phyloP scores from a whole-genome alignment of 2,329 filamentous ascomycete species.

The Fusarium cyanostomum region DNA sequence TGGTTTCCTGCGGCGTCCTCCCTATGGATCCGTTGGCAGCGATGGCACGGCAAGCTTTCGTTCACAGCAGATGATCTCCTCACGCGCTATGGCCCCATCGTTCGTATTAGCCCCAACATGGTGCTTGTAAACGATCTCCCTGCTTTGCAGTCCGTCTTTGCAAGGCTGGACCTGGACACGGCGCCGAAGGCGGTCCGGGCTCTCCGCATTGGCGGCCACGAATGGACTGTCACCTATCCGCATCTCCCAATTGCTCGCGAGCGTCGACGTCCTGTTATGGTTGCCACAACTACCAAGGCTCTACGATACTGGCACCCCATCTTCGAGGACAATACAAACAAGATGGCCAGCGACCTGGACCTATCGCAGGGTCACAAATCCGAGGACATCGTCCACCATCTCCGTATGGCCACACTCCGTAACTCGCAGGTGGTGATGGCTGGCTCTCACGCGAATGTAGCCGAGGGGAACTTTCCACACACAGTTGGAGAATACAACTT shows the following conservation, averaged over 20 bases:
- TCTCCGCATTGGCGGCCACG: constrained; percentile 31
- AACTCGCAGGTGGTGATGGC: constrained; percentile 30
- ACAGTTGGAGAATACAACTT: constrained; percentile 34
- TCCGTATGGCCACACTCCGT: constrained; percentile 24
- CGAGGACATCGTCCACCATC: constrained; percentile 30
- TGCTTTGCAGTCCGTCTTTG: constrained; percentile 19
- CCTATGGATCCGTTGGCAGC: constrained; percentile 28
- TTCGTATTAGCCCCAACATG: constrained; percentile 2
- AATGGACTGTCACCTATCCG: constrained; percentile 34
- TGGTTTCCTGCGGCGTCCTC: constrained; percentile 18
- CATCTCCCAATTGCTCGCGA: constrained; percentile 17
- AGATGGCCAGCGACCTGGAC: constrained; percentile 20
- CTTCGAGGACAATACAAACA: constrained; percentile 18
- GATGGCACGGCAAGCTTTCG: constrained; percentile 30
- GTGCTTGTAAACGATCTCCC: constrained; percentile 5
- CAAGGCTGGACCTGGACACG: constrained; percentile 26
- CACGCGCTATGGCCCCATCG: neutral
- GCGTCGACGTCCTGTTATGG: constrained; percentile 32
- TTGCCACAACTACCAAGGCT: constrained; percentile 28
- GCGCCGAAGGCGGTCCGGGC: constrained; percentile 29
- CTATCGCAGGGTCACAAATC: constrained; percentile 9
- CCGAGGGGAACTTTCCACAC: constrained; percentile 19
- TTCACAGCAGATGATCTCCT: constrained; percentile 24
- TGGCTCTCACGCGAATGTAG: constrained; percentile 15
- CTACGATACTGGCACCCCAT: constrained; percentile 23